Percentiles rank a stretch among this genome's conserved stretches.
Conservation (phyloP, 1,139 yeast species). For the Debaryomycetaceae sp. region DNA sequence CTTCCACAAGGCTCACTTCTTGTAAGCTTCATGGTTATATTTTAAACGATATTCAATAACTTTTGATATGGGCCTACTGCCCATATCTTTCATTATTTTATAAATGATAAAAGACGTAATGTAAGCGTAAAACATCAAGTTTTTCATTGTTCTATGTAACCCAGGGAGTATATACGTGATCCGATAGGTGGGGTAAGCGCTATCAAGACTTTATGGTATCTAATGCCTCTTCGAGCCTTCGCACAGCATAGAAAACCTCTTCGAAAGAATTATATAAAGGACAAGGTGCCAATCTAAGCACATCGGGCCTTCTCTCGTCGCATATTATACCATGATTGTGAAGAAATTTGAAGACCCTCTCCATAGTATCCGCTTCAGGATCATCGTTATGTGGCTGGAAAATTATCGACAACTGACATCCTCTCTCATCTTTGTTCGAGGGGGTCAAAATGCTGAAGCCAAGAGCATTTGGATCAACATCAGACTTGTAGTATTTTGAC, state of each 20-base stretch:
- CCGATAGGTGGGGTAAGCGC: no score
- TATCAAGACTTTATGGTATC: slow-evolving; percentile 9
- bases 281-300: slow-evolving; percentile 77
- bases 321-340: slow-evolving; percentile 64
- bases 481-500: slow-evolving; percentile 41
- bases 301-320: slow-evolving; percentile 89
- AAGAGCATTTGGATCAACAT: slow-evolving; percentile 16
- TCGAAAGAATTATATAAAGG: slow-evolving; percentile 77
- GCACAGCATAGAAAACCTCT: slow-evolving; percentile 53
- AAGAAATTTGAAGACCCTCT: slow-evolving; percentile 48
- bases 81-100: neutral
- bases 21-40: slow-evolving; percentile 15
- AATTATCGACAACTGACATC: slow-evolving; percentile 74
- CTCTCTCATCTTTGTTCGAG: slow-evolving; percentile 51
- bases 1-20: slow-evolving; percentile 51
- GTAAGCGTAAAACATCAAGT: no score
- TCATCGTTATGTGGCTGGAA: slow-evolving; percentile 52
- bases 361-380: slow-evolving; percentile 54
- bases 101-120: no score
- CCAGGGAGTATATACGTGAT: no score
- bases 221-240: slow-evolving; percentile 41
- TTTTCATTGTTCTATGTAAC: no score
- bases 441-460: slow-evolving; percentile 79
- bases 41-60: neutral
- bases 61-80: neutral